Evolutionary conservation across 202 grass and related monocot genomes (phyloP).

Genomic region (Panicum virgatum): DNA sequence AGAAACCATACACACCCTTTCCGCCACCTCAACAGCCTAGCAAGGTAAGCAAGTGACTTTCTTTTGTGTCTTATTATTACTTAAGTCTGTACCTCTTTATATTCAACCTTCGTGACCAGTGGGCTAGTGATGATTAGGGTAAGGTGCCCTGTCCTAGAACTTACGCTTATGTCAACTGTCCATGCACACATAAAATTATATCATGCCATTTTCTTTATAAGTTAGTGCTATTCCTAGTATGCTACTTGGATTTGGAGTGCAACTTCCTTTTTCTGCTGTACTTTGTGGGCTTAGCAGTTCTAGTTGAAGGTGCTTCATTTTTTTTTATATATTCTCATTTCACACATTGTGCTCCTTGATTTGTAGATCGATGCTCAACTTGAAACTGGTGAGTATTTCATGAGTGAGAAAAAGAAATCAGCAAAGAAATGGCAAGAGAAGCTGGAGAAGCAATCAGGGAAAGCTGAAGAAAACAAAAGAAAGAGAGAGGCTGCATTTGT

Average conservation of each 20-base stretch:
- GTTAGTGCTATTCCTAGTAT: background rate
- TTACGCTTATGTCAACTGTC: background rate
- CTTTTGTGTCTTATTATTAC: background rate
- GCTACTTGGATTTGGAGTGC: background rate
- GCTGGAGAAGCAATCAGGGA: constrained; percentile 85
- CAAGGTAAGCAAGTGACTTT: constrained; percentile 59
- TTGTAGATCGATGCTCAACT: constrained; percentile 82
- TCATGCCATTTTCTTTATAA: constrained; percentile 7
- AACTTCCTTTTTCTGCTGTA: background rate
- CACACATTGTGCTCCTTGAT: constrained; percentile 1
- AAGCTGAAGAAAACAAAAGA: constrained; percentile 84
- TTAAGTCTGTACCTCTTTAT: background rate
- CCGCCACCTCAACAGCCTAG: constrained; percentile 90
- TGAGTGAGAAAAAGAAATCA: constrained; percentile 90
- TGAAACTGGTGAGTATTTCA: constrained; percentile 92
- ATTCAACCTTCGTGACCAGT: background rate
- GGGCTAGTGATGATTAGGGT: background rate
- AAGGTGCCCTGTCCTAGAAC: background rate
- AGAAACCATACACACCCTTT: constrained; percentile 97
- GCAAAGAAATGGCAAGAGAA: constrained; percentile 95
- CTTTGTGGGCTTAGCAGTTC: background rate
- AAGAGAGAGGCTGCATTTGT: constrained; percentile 87
- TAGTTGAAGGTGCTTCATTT: background rate
- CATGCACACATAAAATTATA: background rate
- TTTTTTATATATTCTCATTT: constrained; percentile 17